A percentile compares a stretch with the other conserved stretches of the same genome.
These are phyloP conservation scores for Avena eriantha DNA, from an alignment of 176 grass and related monocot genomes.

Conservation along the genomic window DNA sequence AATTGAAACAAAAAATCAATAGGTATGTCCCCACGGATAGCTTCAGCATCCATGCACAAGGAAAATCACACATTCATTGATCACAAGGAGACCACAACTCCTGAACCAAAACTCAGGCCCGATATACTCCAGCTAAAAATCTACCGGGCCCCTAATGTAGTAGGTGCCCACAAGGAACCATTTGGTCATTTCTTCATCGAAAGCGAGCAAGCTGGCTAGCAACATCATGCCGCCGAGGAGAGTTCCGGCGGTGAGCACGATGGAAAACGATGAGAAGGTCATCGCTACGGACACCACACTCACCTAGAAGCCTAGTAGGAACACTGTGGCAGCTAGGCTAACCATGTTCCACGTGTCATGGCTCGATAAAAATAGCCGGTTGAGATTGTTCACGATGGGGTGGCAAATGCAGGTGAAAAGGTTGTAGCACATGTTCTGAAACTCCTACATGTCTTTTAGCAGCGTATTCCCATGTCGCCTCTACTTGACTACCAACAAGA, in stretches of 20 bases:
- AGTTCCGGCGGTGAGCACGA: constrained; percentile 50
- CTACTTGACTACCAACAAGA: constrained; percentile 52
- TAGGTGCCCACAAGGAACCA: constrained; percentile 90
- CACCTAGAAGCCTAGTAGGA: constrained; percentile 67
- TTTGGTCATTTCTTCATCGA: constrained; percentile 34
- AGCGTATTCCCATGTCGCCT: constrained; percentile 62
- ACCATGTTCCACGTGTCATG: constrained; percentile 90
- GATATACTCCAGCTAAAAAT: constrained; percentile 53
- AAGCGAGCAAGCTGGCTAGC: constrained; percentile 55
- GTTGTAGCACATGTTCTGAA: constrained; percentile 83
- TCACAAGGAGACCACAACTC: background rate
- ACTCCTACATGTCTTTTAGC: constrained; percentile 70
- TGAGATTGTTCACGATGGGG: constrained; percentile 82
- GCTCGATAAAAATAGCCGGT: constrained; percentile 57
- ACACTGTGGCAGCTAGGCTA: constrained; percentile 67
- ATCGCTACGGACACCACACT: constrained; percentile 49
- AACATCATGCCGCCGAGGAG: constrained; percentile 58
- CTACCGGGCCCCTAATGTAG: constrained; percentile 75
- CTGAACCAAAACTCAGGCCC: background rate
- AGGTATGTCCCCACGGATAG: too few relatives aligned
- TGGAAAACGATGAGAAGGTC: constrained; percentile 57
- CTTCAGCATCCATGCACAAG: too few relatives aligned
- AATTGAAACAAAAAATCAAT: too few relatives aligned
- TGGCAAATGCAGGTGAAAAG: constrained; percentile 94
- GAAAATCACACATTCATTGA: too few relatives aligned